These are phyloP conservation scores for Sporothrix phasma DNA, from an alignment of 2,329 filamentous ascomycete species.

Conservation along the genomic window DNA sequence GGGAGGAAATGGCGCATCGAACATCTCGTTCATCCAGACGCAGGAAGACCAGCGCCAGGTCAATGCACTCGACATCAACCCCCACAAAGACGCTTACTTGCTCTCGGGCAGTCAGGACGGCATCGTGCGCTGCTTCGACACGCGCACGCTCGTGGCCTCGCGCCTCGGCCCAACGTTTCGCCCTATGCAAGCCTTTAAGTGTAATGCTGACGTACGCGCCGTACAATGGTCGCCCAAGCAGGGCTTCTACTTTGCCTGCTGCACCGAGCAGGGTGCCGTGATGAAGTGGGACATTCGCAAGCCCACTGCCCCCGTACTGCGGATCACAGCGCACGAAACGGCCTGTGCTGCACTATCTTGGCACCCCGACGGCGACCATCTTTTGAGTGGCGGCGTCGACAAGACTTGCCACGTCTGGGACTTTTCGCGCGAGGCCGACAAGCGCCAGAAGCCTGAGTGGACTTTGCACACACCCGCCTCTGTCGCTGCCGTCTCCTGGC, in stretches of 20 bases:
- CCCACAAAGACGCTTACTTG: constrained; percentile 46
- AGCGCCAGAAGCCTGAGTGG: constrained; percentile 54
- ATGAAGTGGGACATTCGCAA: constrained; percentile 56
- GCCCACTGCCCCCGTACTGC: constrained; percentile 41
- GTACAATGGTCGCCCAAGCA: constrained; percentile 56
- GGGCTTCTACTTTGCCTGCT: constrained; percentile 53
- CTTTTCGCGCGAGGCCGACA: constrained; percentile 48
- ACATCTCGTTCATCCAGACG: constrained; percentile 45
- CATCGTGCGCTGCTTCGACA: constrained; percentile 51
- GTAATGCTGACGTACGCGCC: constrained; percentile 52
- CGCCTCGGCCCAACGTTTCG: constrained; percentile 43
- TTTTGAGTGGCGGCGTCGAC: constrained; percentile 54
- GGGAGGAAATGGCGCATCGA: constrained; percentile 31
- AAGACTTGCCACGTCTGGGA: constrained; percentile 57
- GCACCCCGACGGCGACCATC: constrained; percentile 58
- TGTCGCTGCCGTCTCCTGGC: constrained; percentile 50
- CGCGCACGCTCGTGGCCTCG: constrained; percentile 38
- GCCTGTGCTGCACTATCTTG: constrained; percentile 51
- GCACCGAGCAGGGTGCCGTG: constrained; percentile 51
- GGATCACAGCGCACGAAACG: constrained; percentile 53
- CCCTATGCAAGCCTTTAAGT: constrained; percentile 36
- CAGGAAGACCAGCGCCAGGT: constrained; percentile 54
- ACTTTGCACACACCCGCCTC: constrained; percentile 52
- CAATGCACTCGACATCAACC: constrained; percentile 54
- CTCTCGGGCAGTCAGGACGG: constrained; percentile 57